Evolutionary conservation across 257 asterid genomes (phyloP), one percentile per base, ranked within the genome.

Genomic region (Thymus quinquecostatus): DNA sequence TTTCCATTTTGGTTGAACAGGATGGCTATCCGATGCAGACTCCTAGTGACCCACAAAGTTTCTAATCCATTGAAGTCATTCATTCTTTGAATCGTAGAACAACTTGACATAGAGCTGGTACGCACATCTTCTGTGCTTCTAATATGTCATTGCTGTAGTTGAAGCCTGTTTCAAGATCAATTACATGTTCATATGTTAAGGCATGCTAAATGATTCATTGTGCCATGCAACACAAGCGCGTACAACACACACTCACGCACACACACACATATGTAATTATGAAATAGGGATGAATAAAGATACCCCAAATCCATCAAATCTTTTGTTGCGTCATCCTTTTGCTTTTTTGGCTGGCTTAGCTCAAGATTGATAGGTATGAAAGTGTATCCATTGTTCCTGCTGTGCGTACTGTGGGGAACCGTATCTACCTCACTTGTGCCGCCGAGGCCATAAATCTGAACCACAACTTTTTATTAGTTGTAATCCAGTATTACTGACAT

Each of bases 381-480:
- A 45, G 71, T 43, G 56, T 58, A 59, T 43, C 57, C 82, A 11
- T 51, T 70, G 60, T 47, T 64, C 8, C 64, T 54, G 70, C 64
- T 61, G 14, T 53, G 59, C 62, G 60, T 63, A 69, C 34, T 50
- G 10, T 75, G 70, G 34, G 75, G 50, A 64, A 49, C 76, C 33
- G 70, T 70, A 61, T 75, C 78, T 53, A 70, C 80, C 59, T 73
- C 81, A 30, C 64, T 72, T 60, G 40, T 77, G 38, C 75, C 57
- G 64, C 66, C 82, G 47, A 59, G 68, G 53, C 84, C 82, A 74
- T 64, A 58, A 67, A 85, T 82, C 93, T 89, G 83, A 66, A 59
- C 13, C 10, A 68, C 13, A 73, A 60, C 34, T 61, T 60, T 66
- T 9, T 41, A 21, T 41, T 41, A 51, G 13, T 55, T 38, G 66